These are phyloP conservation scores for Heteromeles arbutifolia DNA, from an alignment of 306 rosid genomes.

Conservation along the genomic window DNA sequence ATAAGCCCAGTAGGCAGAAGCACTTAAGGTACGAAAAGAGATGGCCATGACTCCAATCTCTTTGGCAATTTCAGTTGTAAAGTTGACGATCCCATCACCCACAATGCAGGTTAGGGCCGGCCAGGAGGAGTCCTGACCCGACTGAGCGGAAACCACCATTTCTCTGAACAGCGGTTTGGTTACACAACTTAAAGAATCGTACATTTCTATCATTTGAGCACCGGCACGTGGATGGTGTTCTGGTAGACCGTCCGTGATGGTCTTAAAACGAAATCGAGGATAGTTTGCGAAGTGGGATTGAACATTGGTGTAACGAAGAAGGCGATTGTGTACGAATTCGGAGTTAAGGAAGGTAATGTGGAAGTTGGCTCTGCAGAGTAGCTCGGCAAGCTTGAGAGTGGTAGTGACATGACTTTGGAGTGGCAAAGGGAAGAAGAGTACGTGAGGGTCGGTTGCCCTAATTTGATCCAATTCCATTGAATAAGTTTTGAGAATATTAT, in stretches of 20 bases:
- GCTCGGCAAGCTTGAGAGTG: constrained; percentile 49
- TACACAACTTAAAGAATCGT: neutral
- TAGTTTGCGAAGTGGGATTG: constrained; percentile 9
- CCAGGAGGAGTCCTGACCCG: neutral
- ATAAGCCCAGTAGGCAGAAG: constrained; percentile 41
- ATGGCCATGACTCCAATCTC: constrained; percentile 26
- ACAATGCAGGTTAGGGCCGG: constrained; percentile 23
- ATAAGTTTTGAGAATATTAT: neutral
- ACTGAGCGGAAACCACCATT: neutral
- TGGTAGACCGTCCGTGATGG: constrained; percentile 28
- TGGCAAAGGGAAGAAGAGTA: constrained; percentile 26
- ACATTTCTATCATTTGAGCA: neutral
- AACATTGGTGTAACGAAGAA: constrained; percentile 15
- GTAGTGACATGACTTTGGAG: constrained; percentile 36
- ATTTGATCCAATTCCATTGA: neutral
- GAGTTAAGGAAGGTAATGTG: constrained; percentile 45
- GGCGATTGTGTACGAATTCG: constrained; percentile 19
- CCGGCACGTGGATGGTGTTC: constrained; percentile 6
- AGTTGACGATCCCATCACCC: constrained; percentile 30
- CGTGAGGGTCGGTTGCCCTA: neutral
- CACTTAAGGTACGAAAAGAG: constrained; percentile 33
- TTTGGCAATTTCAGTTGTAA: constrained; percentile 22
- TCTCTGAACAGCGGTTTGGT: constrained; percentile 27
- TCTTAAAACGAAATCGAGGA: constrained; percentile 33
- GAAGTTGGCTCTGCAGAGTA: constrained; percentile 22